A percentile compares a stretch with the other conserved stretches of the same genome.
Evolutionary conservation across 495 filamentous ascomycete species (phyloP).

Genomic region (Tetracladium setigerum): DNA sequence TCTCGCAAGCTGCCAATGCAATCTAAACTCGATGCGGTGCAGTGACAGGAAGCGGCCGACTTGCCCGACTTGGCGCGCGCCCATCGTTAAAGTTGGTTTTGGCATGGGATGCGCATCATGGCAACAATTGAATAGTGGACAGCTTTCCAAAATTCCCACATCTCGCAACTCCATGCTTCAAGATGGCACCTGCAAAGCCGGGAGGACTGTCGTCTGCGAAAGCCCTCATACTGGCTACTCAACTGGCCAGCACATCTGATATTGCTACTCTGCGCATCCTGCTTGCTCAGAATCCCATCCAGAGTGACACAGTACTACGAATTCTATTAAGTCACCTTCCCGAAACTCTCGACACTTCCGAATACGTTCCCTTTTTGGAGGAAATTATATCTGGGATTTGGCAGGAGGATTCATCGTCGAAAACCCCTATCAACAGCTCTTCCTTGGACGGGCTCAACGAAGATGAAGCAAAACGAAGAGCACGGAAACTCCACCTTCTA

Average conservation of each 20-base stretch:
- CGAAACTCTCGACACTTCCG: conserved; percentile 58
- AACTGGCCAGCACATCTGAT: conserved; percentile 49
- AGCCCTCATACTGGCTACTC: conserved; percentile 54
- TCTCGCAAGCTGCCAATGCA: background rate
- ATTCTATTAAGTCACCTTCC: conserved; percentile 82
- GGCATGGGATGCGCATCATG: too few relatives aligned
- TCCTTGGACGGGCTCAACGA: conserved; percentile 55
- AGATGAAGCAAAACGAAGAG: conserved; percentile 56
- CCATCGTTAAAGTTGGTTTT: too few relatives aligned
- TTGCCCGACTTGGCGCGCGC: too few relatives aligned
- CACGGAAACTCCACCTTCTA: conserved; percentile 61
- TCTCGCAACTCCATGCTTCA: background rate
- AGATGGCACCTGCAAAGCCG: background rate
- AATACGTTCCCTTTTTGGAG: conserved; percentile 47
- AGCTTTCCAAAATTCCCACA: conserved; percentile 1
- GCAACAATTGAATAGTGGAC: background rate
- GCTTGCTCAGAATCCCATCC: conserved; percentile 42
- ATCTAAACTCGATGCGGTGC: too few relatives aligned
- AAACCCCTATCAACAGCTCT: conserved; percentile 42
- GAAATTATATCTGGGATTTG: conserved; percentile 20
- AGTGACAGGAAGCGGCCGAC: too few relatives aligned
- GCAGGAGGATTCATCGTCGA: conserved; percentile 17
- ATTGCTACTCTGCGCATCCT: conserved; percentile 55
- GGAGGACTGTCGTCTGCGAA: conserved; percentile 35
- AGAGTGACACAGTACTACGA: conserved; percentile 60